Evolutionary conservation across 2,329 filamentous ascomycete species (phyloP).

Genomic region (Alternaria sp.): DNA sequence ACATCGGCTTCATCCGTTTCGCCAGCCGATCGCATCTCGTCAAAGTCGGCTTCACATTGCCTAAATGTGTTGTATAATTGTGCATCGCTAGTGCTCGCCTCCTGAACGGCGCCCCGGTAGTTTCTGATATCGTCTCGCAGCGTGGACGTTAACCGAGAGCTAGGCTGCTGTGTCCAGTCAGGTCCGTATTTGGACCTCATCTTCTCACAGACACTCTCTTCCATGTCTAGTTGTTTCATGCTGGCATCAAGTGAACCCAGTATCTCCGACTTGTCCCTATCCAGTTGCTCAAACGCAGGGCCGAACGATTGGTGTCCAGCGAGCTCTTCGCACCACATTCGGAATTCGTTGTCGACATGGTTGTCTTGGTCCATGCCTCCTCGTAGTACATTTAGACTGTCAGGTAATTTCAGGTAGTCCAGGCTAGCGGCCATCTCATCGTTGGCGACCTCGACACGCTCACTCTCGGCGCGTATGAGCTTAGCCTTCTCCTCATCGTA

Average conservation of each 20-base stretch:
- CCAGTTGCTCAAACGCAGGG: slow-evolving; percentile 80
- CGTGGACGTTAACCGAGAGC: slow-evolving; percentile 86
- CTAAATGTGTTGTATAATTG: slow-evolving; percentile 84
- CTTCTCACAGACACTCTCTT: slow-evolving; percentile 98
- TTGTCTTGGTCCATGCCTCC: slow-evolving; percentile 92
- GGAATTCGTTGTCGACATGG: slow-evolving; percentile 87
- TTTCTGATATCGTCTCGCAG: slow-evolving; percentile 85
- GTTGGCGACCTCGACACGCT: slow-evolving; percentile 91
- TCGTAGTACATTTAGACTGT: slow-evolving; percentile 88
- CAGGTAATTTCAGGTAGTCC: slow-evolving; percentile 90
- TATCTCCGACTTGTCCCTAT: slow-evolving; percentile 79
- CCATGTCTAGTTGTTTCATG: slow-evolving; percentile 90
- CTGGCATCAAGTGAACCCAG: slow-evolving; percentile 77
- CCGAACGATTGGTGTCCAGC: slow-evolving; percentile 83
- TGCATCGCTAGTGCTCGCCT: slow-evolving; percentile 85
- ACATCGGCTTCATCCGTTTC: slow-evolving; percentile 87
- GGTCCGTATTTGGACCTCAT: slow-evolving; percentile 97
- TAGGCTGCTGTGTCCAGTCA: slow-evolving; percentile 98
- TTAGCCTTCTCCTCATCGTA: slow-evolving; percentile 99
- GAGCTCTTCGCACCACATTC: slow-evolving; percentile 92
- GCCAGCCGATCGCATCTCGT: slow-evolving; percentile 91
- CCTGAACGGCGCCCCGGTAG: slow-evolving; percentile 88
- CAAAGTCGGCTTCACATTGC: slow-evolving; percentile 87
- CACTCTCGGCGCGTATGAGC: slow-evolving; percentile 89
- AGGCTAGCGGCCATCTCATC: slow-evolving; percentile 95